Evolutionary conservation across 2,329 filamentous ascomycete genomes (phyloP), one percentile per base, ranked within the genome.

Genomic region (Aspergillus terreus): DNA sequence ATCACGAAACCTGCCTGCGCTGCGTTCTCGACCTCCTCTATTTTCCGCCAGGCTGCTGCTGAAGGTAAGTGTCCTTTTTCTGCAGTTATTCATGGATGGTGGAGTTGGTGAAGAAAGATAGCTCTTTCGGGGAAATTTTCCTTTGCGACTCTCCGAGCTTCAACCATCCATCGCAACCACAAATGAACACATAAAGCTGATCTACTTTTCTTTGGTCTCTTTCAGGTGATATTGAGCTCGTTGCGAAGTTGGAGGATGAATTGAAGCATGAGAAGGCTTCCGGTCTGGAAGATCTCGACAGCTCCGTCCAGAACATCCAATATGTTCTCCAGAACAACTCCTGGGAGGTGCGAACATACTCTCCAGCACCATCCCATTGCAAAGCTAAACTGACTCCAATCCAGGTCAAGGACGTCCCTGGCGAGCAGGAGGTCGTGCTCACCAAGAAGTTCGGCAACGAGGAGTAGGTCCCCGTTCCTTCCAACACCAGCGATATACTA

Each of bases 341-440:
- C 38, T 99, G 91, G 73, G 80, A 92, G 80, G 81, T 94, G 69
- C 49, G 65, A 45, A 12, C 25, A 33, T 11, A 17, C n/a, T 32
- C 23, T 11, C 15, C 17, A 17, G 9, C 38, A 17, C 10, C 12
- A 38, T 11, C 15, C 7, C 23, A 11, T 25, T 4, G 11, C 48
- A 2, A 7, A 17, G 2, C 36, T 15, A 23, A 38, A 25, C 35
- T 27, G 35, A 6, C 23, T 5, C 10, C 15, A 19, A n/a, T 14
- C 7, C 53, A 82, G 76, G 71, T 86, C 55, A 79, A 89, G 65
- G 94, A 99, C 73, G 83, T 80, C 30, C 80, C 86, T 25, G 94
- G 94, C 56, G 82, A 90, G 72, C 89, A 97, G 76, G 90, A 96
- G 62, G 88, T 99, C 61, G 80, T 87, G 65, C 81, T 99, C 60